Percentiles rank a stretch among this genome's conserved stretches.
Conservation (phyloP, 371 early-diverging fungal species). For the Lichtheimia hyalospora region DNA sequence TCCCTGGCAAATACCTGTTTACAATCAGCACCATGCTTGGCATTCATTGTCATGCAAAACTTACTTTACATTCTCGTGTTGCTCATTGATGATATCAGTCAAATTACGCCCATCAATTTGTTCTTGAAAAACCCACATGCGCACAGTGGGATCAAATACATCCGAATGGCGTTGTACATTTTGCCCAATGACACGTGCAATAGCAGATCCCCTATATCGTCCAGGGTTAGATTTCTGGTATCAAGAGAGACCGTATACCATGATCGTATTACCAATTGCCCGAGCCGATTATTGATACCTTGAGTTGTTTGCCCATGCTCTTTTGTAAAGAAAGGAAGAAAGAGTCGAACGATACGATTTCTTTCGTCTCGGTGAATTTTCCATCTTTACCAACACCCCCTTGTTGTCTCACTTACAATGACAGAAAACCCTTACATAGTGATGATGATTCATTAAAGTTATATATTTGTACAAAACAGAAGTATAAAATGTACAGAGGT, state of each 20-base stretch:
- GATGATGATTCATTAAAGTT: no score
- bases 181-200: slow-evolving; percentile 88
- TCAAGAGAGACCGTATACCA: not conserved
- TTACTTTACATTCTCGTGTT: slow-evolving; percentile 93
- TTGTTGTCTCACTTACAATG: no score
- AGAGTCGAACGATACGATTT: no score
- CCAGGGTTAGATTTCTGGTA: no score
- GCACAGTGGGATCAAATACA: slow-evolving; percentile 75
- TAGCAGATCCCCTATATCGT: slow-evolving; percentile 88
- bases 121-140: slow-evolving; percentile 96
- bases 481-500: no score
- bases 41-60: not conserved
- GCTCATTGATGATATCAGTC: slow-evolving; percentile 92
- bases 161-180: slow-evolving; percentile 69
- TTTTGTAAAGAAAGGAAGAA: no score
- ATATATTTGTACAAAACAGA: no score
- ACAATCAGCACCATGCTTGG: not conserved
- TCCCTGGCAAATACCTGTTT: slow-evolving; percentile 81
- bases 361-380: no score
- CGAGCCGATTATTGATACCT: slow-evolving; percentile 86
- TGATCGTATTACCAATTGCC: slow-evolving; percentile 83
- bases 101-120: slow-evolving; percentile 78
- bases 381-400: no score
- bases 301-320: slow-evolving; percentile 25
- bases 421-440: no score